Evolutionary conservation across 768 basidiomycete species (phyloP).

Genomic region (Artomyces pyxidatus): DNA sequence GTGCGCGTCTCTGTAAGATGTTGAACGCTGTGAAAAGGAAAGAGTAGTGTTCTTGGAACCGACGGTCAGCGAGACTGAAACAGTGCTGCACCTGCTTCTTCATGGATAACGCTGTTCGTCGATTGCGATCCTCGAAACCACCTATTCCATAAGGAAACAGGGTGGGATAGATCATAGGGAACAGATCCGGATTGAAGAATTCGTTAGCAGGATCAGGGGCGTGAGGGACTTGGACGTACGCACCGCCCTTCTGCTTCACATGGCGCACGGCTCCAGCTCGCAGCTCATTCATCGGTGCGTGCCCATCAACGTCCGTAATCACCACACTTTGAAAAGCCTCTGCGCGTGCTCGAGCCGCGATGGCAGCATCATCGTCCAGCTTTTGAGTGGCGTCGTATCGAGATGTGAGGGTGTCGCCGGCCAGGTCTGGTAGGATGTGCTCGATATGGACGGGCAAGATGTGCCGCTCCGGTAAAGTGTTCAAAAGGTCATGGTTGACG

Average conservation of each 20-base stretch:
- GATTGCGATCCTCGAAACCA: slow-evolving; percentile 29
- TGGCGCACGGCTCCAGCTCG: slow-evolving; percentile 28
- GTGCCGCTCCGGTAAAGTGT: background rate
- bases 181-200: slow-evolving; percentile 28
- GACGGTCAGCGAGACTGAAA: slow-evolving; percentile 23
- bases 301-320: slow-evolving; percentile 24
- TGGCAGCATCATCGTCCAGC: background rate
- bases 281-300: slow-evolving; percentile 21
- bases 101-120: slow-evolving; percentile 19
- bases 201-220: slow-evolving; percentile 26
- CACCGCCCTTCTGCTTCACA: slow-evolving; percentile 21
- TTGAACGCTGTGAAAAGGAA: slow-evolving; percentile 37
- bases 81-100: slow-evolving; percentile 28
- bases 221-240: slow-evolving; percentile 25
- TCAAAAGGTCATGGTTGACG: slow-evolving; percentile 17
- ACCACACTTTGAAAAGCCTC: slow-evolving; percentile 11
- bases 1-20: slow-evolving; percentile 27
- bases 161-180: slow-evolving; percentile 35
- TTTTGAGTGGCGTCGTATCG: background rate
- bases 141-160: slow-evolving; percentile 37
- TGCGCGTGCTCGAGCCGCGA: background rate
- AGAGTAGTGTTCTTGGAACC: slow-evolving; percentile 33
- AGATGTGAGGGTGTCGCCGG: background rate
- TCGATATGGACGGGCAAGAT: background rate
- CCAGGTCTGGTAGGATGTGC: background rate